Conservation (phyloP, 306 rosid genomes). For the Citrullus colocynthis region DNA sequence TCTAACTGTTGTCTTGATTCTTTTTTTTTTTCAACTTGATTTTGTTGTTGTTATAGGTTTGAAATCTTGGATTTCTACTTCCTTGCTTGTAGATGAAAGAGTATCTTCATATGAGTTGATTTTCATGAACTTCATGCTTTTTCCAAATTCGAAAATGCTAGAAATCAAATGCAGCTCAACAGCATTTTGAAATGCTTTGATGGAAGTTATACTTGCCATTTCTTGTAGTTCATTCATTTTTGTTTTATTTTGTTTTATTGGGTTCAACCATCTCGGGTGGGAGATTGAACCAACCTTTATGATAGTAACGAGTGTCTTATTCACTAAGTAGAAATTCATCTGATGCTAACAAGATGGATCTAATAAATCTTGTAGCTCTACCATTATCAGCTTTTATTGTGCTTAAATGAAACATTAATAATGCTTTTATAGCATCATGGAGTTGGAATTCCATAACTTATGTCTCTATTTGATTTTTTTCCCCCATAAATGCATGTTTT, state of each 20-base stretch:
- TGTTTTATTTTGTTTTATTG: too few relatives aligned
- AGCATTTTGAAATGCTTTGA: not conserved
- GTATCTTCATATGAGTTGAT: not conserved
- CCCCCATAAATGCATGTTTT: not conserved
- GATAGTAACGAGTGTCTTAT: too few relatives aligned
- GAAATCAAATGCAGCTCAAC: not conserved
- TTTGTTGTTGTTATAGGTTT: not conserved
- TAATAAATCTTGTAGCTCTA: not conserved
- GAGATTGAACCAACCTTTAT: too few relatives aligned
- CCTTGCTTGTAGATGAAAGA: not conserved
- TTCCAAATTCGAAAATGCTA: not conserved
- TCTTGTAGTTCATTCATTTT: too few relatives aligned
- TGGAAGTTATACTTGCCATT: not conserved
- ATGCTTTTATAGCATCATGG: not conserved
- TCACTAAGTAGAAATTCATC: too few relatives aligned
- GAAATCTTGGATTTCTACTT: not conserved
- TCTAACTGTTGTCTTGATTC: too few relatives aligned
- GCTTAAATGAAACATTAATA: not conserved
- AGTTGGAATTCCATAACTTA: not conserved
- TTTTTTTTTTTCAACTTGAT: not conserved
- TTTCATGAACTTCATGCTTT: not conserved
- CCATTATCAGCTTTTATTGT: not conserved
- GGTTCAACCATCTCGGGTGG: too few relatives aligned
- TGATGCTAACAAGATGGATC: not conserved
- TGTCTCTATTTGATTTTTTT: not conserved